Base-by-base conservation (phyloP, 495 filamentous ascomycete genomes). In the Annulohypoxylon moriforme region DNA sequence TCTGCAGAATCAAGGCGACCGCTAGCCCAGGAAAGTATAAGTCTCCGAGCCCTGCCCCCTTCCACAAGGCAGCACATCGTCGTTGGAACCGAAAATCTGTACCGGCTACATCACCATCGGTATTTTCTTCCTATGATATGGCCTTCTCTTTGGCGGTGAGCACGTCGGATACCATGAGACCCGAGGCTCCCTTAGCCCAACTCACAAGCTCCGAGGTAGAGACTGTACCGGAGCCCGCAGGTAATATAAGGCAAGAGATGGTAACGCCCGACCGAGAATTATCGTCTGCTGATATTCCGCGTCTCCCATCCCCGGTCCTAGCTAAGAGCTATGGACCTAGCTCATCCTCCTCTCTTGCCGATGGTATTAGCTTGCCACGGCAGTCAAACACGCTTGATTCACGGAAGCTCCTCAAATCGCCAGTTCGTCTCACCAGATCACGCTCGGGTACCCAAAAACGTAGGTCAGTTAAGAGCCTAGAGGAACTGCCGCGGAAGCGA, bases 71-170 rank as follows among this genome's bases (percentile, higher is more conserved):
- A 64, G 79, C 87, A 64, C 79, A 82, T 70, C 81, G 82, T 60
- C 78, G 79, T 64, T 80, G 76, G 72, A 83, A 81, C 65, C 81
- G 82, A 27, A 77, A 79, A 22, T 79, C 79, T 13, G 79, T 80
- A 0, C 79, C 81, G 4, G 77, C 72, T 18, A 79, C 68, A 20
- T 79, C 77, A 5, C 63, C 76, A 1, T 76, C 77, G 7, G 77
- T 77, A 22, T 85, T 87, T 25, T 85, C 89, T 3, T 93, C 91
- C 10, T 90, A 92, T 46, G 94, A 96, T 60, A 91, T 98, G 81
- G 90, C 92, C 44, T 81, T 97, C 38, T 98, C 96, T 36, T 87
- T 99, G 36, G 86, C 89, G 3, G 86, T 93, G 18, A 94, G 92
- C 79, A 92, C 92, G 8, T 86, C 94, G 13, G 86, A 91, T n/a